Percentiles rank a stretch among this genome's conserved stretches.
These are phyloP conservation scores for Ganoderma multipileum DNA, from an alignment of 1,284 basidiomycete genomes.

Conservation along the genomic window DNA sequence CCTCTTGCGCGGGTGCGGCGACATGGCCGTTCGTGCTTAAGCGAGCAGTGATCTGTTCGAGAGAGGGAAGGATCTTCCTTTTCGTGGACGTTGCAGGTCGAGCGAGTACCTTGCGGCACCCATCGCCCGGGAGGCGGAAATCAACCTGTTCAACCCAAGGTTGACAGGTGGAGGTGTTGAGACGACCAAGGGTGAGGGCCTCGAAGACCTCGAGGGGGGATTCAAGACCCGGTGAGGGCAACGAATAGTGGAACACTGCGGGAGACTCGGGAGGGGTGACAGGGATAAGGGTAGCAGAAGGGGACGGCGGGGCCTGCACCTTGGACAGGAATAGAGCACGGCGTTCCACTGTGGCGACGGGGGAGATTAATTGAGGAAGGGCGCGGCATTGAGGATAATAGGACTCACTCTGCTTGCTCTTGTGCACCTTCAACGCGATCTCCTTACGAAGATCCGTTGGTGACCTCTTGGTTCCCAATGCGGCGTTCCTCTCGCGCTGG, in stretches of 20 bases:
- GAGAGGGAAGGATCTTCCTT: conserved; percentile 59
- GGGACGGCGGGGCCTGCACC: conserved; percentile 68
- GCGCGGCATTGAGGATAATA: conserved; percentile 9
- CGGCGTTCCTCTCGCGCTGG: conserved; percentile 59
- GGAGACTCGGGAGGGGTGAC: conserved; percentile 76
- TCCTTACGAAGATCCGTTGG: conserved; percentile 72
- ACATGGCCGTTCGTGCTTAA: conserved; percentile 49
- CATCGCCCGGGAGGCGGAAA: conserved; percentile 52
- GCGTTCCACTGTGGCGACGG: conserved; percentile 62
- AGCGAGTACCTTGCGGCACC: conserved; percentile 29
- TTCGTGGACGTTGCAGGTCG: conserved; percentile 31
- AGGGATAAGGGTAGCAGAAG: conserved; percentile 60
- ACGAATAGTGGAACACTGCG: conserved; percentile 69
- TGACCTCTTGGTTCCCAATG: conserved; percentile 50
- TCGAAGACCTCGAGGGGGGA: conserved; percentile 70
- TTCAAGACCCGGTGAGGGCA: conserved; percentile 70
- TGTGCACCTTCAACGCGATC: conserved; percentile 74
- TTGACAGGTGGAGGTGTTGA: conserved; percentile 41
- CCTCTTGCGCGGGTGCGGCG: conserved; percentile 30
- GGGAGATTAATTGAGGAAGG: conserved; percentile 8
- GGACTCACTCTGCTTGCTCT: conserved; percentile 73
- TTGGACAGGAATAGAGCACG: conserved; percentile 78
- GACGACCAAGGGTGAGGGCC: conserved; percentile 48
- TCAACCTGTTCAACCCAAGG: conserved; percentile 74
- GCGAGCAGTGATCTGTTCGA: conserved; percentile 77